Conservation (phyloP, 208 protist genomes). For the Leishmania amazonensis region DNA sequence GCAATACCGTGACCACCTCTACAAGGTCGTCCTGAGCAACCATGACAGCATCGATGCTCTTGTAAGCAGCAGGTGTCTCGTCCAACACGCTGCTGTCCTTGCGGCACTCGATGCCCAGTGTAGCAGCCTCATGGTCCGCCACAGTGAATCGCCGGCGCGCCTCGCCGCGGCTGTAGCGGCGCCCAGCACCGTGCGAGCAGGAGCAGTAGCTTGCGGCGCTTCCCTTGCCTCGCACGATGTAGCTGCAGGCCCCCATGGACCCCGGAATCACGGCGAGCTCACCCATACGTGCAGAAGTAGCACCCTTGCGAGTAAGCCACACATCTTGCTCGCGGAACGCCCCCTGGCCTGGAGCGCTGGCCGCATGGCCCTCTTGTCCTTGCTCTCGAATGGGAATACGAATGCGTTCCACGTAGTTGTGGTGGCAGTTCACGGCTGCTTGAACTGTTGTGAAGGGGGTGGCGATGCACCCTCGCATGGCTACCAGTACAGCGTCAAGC, state of each 20-base stretch:
- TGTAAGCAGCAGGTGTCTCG: slow-evolving; percentile 87
- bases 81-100: slow-evolving; percentile 85
- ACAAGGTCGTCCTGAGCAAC: slow-evolving; percentile 77
- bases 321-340: slow-evolving; percentile 40
- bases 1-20: slow-evolving; percentile 70
- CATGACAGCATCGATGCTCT: slow-evolving; percentile 90
- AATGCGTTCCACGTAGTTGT: slow-evolving; percentile 87
- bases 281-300: slow-evolving; percentile 70
- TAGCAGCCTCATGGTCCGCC: slow-evolving; percentile 68
- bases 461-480: slow-evolving; percentile 42
- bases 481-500: slow-evolving; percentile 70
- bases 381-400: slow-evolving; percentile 5
- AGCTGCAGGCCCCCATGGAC: slow-evolving; percentile 86
- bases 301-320: slow-evolving; percentile 90
- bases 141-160: slow-evolving; percentile 81
- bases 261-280: slow-evolving; percentile 90
- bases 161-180: slow-evolving; percentile 74
- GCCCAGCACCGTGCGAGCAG: slow-evolving; percentile 86
- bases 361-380: neutral
- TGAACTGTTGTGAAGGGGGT: slow-evolving; percentile 48
- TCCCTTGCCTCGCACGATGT: slow-evolving; percentile 89
- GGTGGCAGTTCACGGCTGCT: slow-evolving; percentile 89
- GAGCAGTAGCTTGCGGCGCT: slow-evolving; percentile 70
- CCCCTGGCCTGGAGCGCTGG: neutral
- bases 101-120: slow-evolving; percentile 69